Evolutionary conservation across 2,329 filamentous ascomycete species (phyloP).

Genomic region (Pseudogymnoascus sp.): DNA sequence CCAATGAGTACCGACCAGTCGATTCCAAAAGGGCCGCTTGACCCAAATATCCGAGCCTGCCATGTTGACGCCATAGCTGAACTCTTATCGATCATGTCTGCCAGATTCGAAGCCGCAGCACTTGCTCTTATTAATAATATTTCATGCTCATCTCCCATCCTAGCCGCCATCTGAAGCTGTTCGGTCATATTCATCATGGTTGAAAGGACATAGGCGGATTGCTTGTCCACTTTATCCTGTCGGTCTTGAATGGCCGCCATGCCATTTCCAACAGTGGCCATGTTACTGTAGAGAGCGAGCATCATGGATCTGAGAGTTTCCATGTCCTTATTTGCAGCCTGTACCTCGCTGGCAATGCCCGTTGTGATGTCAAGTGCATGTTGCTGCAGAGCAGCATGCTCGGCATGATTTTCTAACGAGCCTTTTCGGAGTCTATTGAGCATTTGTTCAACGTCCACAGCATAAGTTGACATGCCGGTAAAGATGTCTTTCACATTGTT

Average conservation of each 20-base stretch:
- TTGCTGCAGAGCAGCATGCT: not conserved
- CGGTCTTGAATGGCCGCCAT: conserved; percentile 1
- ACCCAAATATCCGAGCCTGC: not conserved
- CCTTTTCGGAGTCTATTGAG: conserved; percentile 1
- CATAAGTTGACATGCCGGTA: not conserved
- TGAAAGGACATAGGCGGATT: not conserved
- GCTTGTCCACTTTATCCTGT: not conserved
- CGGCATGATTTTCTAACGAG: not conserved
- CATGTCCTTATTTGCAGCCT: conserved; percentile 8
- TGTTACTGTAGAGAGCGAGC: not conserved
- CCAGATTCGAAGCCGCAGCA: not conserved
- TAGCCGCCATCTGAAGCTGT: not conserved
- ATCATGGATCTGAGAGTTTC: not conserved
- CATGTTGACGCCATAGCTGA: not conserved
- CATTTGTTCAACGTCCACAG: not conserved
- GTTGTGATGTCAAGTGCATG: not conserved
- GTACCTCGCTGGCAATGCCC: not conserved
- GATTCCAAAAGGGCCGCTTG: not conserved
- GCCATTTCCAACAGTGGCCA: not conserved
- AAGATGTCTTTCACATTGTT: not conserved
- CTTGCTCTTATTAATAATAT: not conserved
- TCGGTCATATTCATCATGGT: conserved; percentile 8
- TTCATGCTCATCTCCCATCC: not conserved
- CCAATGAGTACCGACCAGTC: not conserved
- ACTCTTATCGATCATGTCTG: not conserved